Evolutionary conservation across 2,329 filamentous ascomycete genomes (phyloP).

Genomic region (Cladosporium oxysporum): DNA sequence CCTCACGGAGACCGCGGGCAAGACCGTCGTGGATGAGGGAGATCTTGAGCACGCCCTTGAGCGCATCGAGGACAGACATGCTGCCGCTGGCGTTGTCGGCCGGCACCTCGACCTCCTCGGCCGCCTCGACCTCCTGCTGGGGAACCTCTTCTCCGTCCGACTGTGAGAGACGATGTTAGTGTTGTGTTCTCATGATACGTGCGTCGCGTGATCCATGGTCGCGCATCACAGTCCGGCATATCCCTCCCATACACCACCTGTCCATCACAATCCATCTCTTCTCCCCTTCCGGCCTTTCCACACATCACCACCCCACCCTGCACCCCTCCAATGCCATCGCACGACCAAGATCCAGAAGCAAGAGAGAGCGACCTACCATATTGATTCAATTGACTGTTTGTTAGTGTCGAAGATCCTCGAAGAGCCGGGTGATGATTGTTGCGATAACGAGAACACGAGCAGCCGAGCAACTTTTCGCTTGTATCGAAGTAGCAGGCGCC

Average conservation of each 20-base stretch:
- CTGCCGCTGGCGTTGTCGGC: constrained; percentile 76
- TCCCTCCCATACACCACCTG: not conserved
- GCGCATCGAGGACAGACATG: constrained; percentile 96
- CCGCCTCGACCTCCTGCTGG: constrained; percentile 71
- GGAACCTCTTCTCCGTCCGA: constrained; percentile 99
- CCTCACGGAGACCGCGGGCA: constrained; percentile 96
- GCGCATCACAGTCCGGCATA: not conserved
- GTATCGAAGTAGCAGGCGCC: constrained; percentile 18
- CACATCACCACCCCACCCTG: not conserved
- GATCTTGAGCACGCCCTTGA: constrained; percentile 98
- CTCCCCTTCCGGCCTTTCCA: not conserved
- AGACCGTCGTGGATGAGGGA: constrained; percentile 99
- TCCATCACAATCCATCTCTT: constrained; percentile 1
- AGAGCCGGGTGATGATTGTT: constrained; percentile 19
- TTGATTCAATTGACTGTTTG: constrained; percentile 21
- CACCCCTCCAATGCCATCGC: constrained; percentile 11
- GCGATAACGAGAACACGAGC: not conserved
- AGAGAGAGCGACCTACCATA: constrained; percentile 18
- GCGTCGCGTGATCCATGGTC: not conserved
- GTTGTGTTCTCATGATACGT: not conserved
- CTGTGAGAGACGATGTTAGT: constrained; percentile 50
- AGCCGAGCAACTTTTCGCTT: constrained; percentile 11
- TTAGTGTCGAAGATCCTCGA: constrained; percentile 23
- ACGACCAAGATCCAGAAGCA: not conserved
- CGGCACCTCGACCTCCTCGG: constrained; percentile 91